Percentiles rank a stretch among this genome's conserved stretches.
Evolutionary conservation across 2,329 filamentous ascomycete species (phyloP).

Genomic region (Hypoxylon sp.): DNA sequence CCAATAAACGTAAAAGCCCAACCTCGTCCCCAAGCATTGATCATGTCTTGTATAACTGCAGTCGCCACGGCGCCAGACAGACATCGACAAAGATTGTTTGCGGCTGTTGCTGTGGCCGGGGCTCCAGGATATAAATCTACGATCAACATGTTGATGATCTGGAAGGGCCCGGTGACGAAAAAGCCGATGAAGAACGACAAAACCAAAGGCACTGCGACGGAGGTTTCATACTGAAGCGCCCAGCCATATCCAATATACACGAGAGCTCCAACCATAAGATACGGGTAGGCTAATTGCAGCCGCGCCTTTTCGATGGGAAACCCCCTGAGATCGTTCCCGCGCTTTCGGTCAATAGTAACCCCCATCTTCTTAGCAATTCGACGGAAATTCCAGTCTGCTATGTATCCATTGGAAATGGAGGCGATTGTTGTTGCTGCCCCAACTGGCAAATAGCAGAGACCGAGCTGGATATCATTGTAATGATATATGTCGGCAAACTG

Average conservation of each 20-base stretch:
- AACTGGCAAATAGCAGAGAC: slow-evolving; percentile 67
- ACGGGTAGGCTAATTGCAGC: slow-evolving; percentile 65
- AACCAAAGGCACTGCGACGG: slow-evolving; percentile 66
- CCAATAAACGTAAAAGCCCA: slow-evolving; percentile 73
- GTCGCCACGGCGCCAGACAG: slow-evolving; percentile 69
- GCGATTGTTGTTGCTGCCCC: slow-evolving; percentile 63
- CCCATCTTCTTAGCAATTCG: slow-evolving; percentile 72
- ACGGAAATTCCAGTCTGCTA: slow-evolving; percentile 76
- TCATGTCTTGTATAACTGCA: slow-evolving; percentile 69
- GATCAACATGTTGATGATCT: slow-evolving; percentile 71
- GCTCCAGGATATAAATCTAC: slow-evolving; percentile 72
- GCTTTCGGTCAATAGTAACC: slow-evolving; percentile 69
- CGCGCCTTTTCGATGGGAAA: slow-evolving; percentile 69
- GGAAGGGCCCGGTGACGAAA: slow-evolving; percentile 71
- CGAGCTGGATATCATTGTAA: slow-evolving; percentile 63
- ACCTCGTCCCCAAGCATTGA: slow-evolving; percentile 66
- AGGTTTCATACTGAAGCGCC: slow-evolving; percentile 63
- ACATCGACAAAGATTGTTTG: slow-evolving; percentile 74
- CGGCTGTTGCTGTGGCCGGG: slow-evolving; percentile 71
- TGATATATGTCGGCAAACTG: slow-evolving; percentile 64
- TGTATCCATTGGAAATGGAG: slow-evolving; percentile 66
- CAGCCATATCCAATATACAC: slow-evolving; percentile 69
- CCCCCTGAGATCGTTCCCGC: slow-evolving; percentile 62
- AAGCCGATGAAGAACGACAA: slow-evolving; percentile 68
- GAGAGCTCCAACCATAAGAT: slow-evolving; percentile 65